These are phyloP conservation scores for Exophiala oligosperma DNA, from an alignment of 2,329 filamentous ascomycete species.

Conservation along the genomic window DNA sequence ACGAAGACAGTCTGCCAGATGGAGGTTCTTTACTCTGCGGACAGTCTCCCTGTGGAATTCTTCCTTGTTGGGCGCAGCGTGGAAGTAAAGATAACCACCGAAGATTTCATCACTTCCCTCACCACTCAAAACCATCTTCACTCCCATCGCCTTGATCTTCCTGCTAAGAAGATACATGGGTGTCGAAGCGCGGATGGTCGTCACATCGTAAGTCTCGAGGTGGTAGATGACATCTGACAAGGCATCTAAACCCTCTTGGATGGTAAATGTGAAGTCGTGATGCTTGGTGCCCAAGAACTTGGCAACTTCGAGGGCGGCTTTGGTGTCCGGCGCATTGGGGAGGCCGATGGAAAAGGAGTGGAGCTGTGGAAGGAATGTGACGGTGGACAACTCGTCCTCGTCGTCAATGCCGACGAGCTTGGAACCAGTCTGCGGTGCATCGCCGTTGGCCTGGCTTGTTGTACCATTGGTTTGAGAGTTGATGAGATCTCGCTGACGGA, in stretches of 20 bases:
- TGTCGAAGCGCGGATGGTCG: conserved; percentile 95
- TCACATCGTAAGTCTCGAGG: conserved; percentile 96
- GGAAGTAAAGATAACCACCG: conserved; percentile 98
- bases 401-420: conserved; percentile 93
- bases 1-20: conserved; percentile 91
- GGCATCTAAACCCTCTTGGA: conserved; percentile 95
- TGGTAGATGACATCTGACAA: conserved; percentile 98
- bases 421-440: conserved; percentile 57
- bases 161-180: conserved; percentile 97
- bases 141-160: conserved; percentile 99
- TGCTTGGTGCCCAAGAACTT: conserved; percentile 97
- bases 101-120: conserved; percentile 99
- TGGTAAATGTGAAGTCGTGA: conserved; percentile 96
- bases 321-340: conserved; percentile 86
- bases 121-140: conserved; percentile 98
- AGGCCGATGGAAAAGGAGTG: conserved; percentile 99
- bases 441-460: conserved; percentile 35
- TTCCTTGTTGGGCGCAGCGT: conserved; percentile 84
- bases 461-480: conserved; percentile 42
- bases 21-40: conserved; percentile 91
- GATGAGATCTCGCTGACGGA: conserved; percentile 63
- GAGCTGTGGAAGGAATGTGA: conserved; percentile 89
- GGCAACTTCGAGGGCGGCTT: conserved; percentile 88
- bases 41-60: conserved; percentile 97
- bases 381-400: conserved; percentile 81